Conservation (phyloP, 345 rosid species). For the Citrus sinensis region DVS_A1.0 CM039166.1:11640501-11641000, state of each 20-base stretch:
- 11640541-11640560: too few species aligned
- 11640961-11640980: background rate
- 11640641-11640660: background rate
- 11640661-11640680: background rate
- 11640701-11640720: background rate
- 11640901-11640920: background rate
- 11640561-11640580: background rate
- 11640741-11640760: too few species aligned
- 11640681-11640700: conserved; percentile 21
- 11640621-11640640: conserved; percentile 12
- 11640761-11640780: too few species aligned
- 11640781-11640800: too few species aligned
- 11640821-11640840: too few species aligned
- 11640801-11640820: too few species aligned
- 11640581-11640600: background rate
- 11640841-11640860: too few species aligned
- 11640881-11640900: background rate
- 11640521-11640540: too few species aligned
- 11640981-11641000: background rate
- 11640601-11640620: background rate
- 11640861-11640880: background rate
- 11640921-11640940: background rate
- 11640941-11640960: background rate
- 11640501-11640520: too few species aligned
- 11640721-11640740: too few species aligned